A percentile compares a stretch with the other conserved stretches of the same genome.
phyloP scores from a whole-genome alignment of 106 monocot genomes.

The Dioscorea zingiberensis region DNA sequence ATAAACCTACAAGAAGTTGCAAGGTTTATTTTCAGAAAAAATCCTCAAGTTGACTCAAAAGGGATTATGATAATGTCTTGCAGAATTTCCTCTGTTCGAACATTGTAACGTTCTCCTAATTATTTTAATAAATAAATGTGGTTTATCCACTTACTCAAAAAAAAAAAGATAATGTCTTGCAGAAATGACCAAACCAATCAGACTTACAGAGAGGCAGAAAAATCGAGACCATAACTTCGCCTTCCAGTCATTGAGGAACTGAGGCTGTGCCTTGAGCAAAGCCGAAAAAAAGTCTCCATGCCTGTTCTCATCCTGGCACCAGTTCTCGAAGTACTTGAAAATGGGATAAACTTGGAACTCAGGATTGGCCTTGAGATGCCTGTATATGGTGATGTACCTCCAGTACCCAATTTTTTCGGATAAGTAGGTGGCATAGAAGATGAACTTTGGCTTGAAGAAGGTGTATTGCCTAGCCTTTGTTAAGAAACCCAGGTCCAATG shows the following conservation, averaged over 20 bases:
- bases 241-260: constrained; percentile 99
- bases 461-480: constrained; percentile 98
- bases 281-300: constrained; percentile 99
- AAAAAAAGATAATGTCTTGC: not conserved
- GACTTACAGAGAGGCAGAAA: constrained; percentile 92
- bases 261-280: constrained; percentile 93
- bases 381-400: constrained; percentile 96
- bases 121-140: no score
- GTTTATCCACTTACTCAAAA: no score
- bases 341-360: constrained; percentile 92
- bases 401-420: constrained; percentile 99
- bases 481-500: constrained; percentile 85
- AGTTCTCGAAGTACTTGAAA: constrained; percentile 99
- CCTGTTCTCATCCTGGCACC: constrained; percentile 99
- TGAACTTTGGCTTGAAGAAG: constrained; percentile 99
- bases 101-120: no score
- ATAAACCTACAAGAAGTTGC: constrained; percentile 60
- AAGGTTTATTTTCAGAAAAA: not conserved
- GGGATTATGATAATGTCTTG: not conserved
- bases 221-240: constrained; percentile 93
- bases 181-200: not conserved
- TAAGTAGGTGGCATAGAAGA: constrained; percentile 91
- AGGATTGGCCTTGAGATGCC: constrained; percentile 88
- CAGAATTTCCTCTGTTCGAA: no score
- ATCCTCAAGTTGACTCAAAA: not conserved